phyloP scores from a whole-genome alignment of 768 basidiomycete species.

The Baorangia bicolor region DNA sequence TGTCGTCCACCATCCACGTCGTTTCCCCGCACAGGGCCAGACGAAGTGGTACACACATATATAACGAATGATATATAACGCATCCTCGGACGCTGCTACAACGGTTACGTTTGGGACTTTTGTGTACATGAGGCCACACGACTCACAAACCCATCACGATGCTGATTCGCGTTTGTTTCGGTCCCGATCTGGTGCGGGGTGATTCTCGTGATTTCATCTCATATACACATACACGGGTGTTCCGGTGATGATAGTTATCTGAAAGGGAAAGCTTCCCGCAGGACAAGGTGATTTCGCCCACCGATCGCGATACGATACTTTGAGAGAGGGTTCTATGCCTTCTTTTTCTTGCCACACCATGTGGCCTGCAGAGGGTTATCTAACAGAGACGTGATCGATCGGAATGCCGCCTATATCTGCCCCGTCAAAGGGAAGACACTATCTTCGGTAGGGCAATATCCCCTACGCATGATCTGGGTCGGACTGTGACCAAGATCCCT shows the following conservation, averaged over 20 bases:
- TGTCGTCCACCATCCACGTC: neutral
- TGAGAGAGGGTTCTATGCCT: neutral
- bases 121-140: neutral
- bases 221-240: neutral
- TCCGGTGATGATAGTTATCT: neutral
- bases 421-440: neutral
- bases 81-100: neutral
- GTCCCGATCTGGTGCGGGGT: conserved; percentile 1
- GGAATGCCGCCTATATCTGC: neutral
- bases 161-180: neutral
- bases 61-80: conserved; percentile 2
- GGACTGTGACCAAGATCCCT: neutral
- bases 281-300: neutral
- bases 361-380: neutral
- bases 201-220: neutral
- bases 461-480: neutral
- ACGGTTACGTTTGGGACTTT: neutral
- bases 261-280: neutral
- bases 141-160: neutral
- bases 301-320: neutral
- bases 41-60: neutral
- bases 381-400: neutral
- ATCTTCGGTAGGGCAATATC: neutral
- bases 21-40: neutral
- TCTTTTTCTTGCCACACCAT: neutral